phyloP scores from a whole-genome alignment of 768 basidiomycete species.

The Amanita brunnescens region DNA sequence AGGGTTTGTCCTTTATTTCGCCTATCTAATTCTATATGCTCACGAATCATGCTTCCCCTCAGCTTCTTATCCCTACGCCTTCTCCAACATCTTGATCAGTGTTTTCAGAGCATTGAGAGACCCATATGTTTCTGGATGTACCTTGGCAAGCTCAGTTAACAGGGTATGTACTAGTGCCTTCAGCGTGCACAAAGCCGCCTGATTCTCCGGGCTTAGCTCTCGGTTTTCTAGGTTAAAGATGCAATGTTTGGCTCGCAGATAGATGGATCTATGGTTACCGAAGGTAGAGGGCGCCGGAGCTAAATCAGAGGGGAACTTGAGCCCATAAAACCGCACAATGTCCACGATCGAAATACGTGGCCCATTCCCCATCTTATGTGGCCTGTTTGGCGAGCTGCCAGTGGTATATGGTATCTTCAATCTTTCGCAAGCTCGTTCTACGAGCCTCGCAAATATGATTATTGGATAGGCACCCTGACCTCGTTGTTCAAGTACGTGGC shows the following conservation, averaged over 20 bases:
- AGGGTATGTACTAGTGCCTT: not conserved
- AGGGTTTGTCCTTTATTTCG: no score
- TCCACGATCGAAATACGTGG: not conserved
- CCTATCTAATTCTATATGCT: no score
- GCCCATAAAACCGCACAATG: not conserved
- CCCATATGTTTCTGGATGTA: not conserved
- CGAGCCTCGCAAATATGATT: not conserved
- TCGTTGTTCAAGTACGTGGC: not conserved
- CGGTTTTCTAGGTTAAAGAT: not conserved
- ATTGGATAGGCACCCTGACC: not conserved
- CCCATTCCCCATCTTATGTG: not conserved
- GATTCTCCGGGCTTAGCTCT: no score
- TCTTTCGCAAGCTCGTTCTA: not conserved
- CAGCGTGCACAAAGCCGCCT: not conserved
- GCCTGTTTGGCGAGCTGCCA: not conserved
- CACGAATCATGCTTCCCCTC: no score
- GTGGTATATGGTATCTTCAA: not conserved
- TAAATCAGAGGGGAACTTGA: not conserved
- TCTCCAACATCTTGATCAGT: no score
- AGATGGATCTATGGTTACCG: not conserved
- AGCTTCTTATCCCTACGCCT: no score
- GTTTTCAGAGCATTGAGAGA: not conserved
- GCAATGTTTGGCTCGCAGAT: not conserved
- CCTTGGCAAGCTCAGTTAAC: not conserved
- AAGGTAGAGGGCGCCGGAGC: not conserved